phyloP scores from a whole-genome alignment of 2,329 filamentous ascomycete genomes.

The Ophiocordyceps robertsii region DNA sequence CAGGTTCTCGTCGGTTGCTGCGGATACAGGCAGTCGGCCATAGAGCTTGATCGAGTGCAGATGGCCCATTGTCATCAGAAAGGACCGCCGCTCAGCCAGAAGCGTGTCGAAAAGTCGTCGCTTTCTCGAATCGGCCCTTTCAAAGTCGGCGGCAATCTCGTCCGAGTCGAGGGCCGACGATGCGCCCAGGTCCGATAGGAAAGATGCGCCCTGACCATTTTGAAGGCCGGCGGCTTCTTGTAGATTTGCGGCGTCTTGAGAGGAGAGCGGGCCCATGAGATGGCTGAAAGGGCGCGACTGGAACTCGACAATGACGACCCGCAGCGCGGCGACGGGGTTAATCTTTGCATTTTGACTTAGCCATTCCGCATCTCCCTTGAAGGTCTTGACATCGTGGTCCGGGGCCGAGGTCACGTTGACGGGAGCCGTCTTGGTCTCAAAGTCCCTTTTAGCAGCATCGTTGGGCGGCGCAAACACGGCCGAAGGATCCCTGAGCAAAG shows the following conservation, averaged over 20 bases:
- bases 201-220: slow-evolving; percentile 42
- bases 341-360: slow-evolving; percentile 65
- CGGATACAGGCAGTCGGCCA: slow-evolving; percentile 21
- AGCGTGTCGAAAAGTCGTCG: slow-evolving; percentile 59
- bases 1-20: slow-evolving; percentile 12
- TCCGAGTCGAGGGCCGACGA: slow-evolving; percentile 36
- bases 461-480: slow-evolving; percentile 52
- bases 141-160: slow-evolving; percentile 44
- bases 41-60: slow-evolving; percentile 34
- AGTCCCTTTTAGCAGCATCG: slow-evolving; percentile 52
- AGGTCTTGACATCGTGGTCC: slow-evolving; percentile 58
- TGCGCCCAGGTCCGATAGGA: slow-evolving; percentile 39
- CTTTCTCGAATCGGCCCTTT: slow-evolving; percentile 47
- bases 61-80: slow-evolving; percentile 50
- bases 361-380: slow-evolving; percentile 81
- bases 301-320: slow-evolving; percentile 70
- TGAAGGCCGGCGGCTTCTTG: slow-evolving; percentile 58
- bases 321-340: slow-evolving; percentile 70
- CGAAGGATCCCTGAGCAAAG: slow-evolving; percentile 55
- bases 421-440: slow-evolving; percentile 74
- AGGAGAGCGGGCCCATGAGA: slow-evolving; percentile 57
- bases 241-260: slow-evolving; percentile 64
- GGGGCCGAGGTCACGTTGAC: slow-evolving; percentile 66
- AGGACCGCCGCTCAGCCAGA: slow-evolving; percentile 55
- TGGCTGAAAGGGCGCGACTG: slow-evolving; percentile 66